phyloP scores from a whole-genome alignment of 371 early-diverging fungal genomes.

The Umbelopsis sp. region DNA sequence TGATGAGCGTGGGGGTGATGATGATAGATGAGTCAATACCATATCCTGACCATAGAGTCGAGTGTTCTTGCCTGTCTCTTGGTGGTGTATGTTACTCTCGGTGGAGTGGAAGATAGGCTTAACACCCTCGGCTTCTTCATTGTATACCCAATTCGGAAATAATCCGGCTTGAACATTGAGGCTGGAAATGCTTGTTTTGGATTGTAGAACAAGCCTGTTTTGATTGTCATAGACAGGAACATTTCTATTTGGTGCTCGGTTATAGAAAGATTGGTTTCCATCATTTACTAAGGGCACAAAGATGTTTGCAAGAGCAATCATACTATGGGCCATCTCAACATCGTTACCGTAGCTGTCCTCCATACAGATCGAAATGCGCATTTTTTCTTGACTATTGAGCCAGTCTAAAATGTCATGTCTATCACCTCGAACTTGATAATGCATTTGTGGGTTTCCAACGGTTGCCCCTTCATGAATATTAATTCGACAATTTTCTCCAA shows the following conservation, averaged over 20 bases:
- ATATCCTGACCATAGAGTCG: too few relatives aligned
- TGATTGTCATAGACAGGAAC: neutral
- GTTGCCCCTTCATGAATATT: neutral
- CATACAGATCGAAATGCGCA: neutral
- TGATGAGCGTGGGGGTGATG: too few relatives aligned
- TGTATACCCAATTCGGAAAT: constrained; percentile 13
- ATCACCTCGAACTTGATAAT: neutral
- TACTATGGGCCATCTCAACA: neutral
- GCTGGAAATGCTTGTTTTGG: constrained; percentile 7
- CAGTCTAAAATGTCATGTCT: neutral
- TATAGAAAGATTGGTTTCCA: neutral
- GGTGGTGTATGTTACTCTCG: neutral
- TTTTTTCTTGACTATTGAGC: neutral
- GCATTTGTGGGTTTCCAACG: neutral
- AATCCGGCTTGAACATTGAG: constrained; percentile 4
- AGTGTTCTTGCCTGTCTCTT: neutral
- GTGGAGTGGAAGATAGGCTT: neutral
- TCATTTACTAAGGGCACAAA: neutral
- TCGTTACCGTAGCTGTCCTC: neutral
- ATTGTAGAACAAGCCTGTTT: constrained; percentile 7
- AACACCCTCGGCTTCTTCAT: neutral
- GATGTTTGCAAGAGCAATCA: neutral
- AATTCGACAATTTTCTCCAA: neutral
- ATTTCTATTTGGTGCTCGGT: neutral
- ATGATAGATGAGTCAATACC: too few relatives aligned